Conservation (phyloP, 345 rosid species). For the Murraya koenigii region DNA sequence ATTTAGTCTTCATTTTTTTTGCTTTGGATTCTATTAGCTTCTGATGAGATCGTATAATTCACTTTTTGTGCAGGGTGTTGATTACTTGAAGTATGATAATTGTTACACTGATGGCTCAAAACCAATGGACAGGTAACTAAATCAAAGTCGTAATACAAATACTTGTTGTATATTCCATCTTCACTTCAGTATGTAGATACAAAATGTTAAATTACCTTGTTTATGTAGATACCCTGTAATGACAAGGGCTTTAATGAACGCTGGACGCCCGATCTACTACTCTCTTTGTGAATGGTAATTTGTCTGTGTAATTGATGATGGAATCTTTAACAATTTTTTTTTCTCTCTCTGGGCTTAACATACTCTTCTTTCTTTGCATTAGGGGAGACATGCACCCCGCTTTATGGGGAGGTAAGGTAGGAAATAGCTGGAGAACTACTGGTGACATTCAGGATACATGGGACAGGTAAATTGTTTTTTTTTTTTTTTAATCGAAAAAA, state of each 20-base stretch:
- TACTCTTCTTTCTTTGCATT: neutral
- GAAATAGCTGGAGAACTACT: slow-evolving; percentile 97
- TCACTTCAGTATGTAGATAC: neutral
- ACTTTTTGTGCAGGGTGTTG: slow-evolving; percentile 57
- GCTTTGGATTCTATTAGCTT: neutral
- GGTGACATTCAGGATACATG: slow-evolving; percentile 70
- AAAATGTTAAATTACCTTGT: neutral
- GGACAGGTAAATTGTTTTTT: slow-evolving; percentile 43
- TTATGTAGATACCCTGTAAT: slow-evolving; percentile 71
- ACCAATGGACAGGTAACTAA: slow-evolving; percentile 59
- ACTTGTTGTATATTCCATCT: too few species aligned
- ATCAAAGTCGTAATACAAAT: too few species aligned
- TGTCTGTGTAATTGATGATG: neutral
- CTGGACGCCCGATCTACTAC: slow-evolving; percentile 73
- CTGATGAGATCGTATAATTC: neutral
- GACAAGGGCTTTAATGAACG: slow-evolving; percentile 72
- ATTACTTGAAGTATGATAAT: slow-evolving; percentile 91
- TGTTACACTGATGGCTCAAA: slow-evolving; percentile 60
- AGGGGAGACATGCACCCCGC: slow-evolving; percentile 97
- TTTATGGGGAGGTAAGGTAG: slow-evolving; percentile 69
- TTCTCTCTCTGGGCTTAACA: neutral
- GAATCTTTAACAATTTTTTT: neutral
- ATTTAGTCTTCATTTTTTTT: neutral
- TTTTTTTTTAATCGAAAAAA: too few species aligned
- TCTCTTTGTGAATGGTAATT: slow-evolving; percentile 91